phyloP scores from a whole-genome alignment of 2,329 filamentous ascomycete genomes.

The Aureobasidium sp. region DNA sequence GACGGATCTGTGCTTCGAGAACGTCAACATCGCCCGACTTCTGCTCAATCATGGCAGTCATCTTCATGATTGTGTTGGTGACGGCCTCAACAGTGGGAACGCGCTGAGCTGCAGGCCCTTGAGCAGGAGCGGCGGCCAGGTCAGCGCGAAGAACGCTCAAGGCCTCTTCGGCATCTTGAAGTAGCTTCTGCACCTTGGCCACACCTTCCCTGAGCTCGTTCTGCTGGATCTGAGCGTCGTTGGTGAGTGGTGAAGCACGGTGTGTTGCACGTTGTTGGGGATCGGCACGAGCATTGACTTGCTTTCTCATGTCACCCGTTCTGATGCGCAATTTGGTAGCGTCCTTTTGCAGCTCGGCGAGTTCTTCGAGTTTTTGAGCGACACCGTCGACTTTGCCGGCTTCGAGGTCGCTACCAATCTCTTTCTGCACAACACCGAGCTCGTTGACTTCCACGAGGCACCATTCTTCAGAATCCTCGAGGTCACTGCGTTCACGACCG shows the following conservation, averaged over 20 bases:
- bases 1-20: constrained; percentile 78
- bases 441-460: constrained; percentile 68
- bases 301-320: constrained; percentile 69
- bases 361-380: constrained; percentile 59
- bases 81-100: constrained; percentile 88
- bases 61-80: constrained; percentile 81
- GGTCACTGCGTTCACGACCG: constrained; percentile 57
- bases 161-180: constrained; percentile 73
- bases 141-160: constrained; percentile 73
- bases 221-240: constrained; percentile 78
- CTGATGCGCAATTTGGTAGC: constrained; percentile 65
- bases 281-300: constrained; percentile 64
- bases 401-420: constrained; percentile 61
- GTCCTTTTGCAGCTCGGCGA: constrained; percentile 63
- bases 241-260: constrained; percentile 66
- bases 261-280: constrained; percentile 58
- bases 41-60: constrained; percentile 89
- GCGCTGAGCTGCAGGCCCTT: constrained; percentile 41
- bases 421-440: constrained; percentile 43
- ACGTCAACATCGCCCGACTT: constrained; percentile 86
- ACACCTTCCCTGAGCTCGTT: constrained; percentile 74
- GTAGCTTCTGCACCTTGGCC: constrained; percentile 62
- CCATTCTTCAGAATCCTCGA: constrained; percentile 55
- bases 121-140: constrained; percentile 50
- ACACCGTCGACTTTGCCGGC: constrained; percentile 62